A percentile compares a stretch with the other conserved stretches of the same genome.
Conservation (phyloP, 306 rosid genomes). For the Erythrophleum fordii region DNA sequence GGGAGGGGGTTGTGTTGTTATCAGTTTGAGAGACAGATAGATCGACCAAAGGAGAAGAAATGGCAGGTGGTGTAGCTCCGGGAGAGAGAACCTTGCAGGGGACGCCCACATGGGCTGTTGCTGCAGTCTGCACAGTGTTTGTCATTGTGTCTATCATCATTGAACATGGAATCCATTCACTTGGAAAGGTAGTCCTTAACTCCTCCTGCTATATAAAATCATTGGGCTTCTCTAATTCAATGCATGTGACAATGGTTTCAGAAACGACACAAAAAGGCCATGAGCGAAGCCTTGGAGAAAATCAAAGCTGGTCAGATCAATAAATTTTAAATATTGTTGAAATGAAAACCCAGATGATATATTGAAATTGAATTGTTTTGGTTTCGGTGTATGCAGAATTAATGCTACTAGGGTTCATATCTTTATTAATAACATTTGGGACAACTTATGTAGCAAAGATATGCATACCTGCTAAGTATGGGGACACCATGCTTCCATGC, state of each 20-base stretch:
- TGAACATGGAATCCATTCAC: constrained; percentile 66
- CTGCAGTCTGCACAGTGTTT: constrained; percentile 62
- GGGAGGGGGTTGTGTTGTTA: too few relatives aligned
- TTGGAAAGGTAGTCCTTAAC: constrained; percentile 62
- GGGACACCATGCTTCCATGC: constrained; percentile 74
- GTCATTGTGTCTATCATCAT: constrained; percentile 60
- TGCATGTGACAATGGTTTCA: constrained; percentile 64
- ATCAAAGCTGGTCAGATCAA: constrained; percentile 62
- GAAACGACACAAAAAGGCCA: constrained; percentile 67
- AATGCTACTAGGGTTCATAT: constrained; percentile 75
- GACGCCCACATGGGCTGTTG: constrained; percentile 84
- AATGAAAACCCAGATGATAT: too few relatives aligned
- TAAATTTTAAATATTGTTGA: too few relatives aligned
- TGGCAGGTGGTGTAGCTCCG: constrained; percentile 34
- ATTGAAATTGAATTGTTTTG: background rate
- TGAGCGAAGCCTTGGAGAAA: constrained; percentile 79
- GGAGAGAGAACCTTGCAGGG: constrained; percentile 59
- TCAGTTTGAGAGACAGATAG: too few relatives aligned
- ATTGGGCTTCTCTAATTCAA: too few relatives aligned
- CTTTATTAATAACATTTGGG: constrained; percentile 65
- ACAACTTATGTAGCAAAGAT: constrained; percentile 55
- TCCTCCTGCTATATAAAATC: too few relatives aligned
- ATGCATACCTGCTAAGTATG: constrained; percentile 49
- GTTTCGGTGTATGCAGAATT: constrained; percentile 53
- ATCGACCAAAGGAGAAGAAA: background rate